Conservation (phyloP, 148 eudicot genomes). For the Rhododendron henanense region DNA sequence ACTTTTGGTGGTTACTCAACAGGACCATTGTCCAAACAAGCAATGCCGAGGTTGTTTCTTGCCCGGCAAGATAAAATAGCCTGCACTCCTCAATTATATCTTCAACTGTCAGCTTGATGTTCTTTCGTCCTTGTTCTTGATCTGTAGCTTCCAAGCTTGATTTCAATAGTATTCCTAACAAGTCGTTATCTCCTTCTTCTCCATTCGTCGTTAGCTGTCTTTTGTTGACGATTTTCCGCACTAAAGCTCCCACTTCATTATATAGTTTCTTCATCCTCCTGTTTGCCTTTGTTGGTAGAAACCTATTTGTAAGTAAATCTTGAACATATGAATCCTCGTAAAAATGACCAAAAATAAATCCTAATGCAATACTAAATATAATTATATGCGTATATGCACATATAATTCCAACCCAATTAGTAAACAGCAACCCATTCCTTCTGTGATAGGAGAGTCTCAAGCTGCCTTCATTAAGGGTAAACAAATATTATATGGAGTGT, state of each 20-base stretch:
- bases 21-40: background rate
- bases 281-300: constrained; percentile 33
- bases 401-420: background rate
- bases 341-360: background rate
- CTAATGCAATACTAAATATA: background rate
- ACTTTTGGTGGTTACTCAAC: constrained; percentile 19
- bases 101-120: background rate
- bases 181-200: background rate
- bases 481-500: no score
- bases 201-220: background rate
- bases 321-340: background rate
- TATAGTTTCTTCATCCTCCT: constrained; percentile 18
- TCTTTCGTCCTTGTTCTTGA: background rate
- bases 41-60: constrained; percentile 17
- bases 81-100: constrained; percentile 8
- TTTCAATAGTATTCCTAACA: constrained; percentile 4
- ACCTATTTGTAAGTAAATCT: constrained; percentile 1
- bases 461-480: no score
- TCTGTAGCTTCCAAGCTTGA: background rate
- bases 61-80: constrained; percentile 9
- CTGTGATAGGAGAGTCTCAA: no score
- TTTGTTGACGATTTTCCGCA: constrained; percentile 10
- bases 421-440: no score
- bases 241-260: background rate
- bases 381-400: background rate